Base-by-base conservation (phyloP, 176 grass and related monocot species). In the Thinopyrum elongatum region DNA sequence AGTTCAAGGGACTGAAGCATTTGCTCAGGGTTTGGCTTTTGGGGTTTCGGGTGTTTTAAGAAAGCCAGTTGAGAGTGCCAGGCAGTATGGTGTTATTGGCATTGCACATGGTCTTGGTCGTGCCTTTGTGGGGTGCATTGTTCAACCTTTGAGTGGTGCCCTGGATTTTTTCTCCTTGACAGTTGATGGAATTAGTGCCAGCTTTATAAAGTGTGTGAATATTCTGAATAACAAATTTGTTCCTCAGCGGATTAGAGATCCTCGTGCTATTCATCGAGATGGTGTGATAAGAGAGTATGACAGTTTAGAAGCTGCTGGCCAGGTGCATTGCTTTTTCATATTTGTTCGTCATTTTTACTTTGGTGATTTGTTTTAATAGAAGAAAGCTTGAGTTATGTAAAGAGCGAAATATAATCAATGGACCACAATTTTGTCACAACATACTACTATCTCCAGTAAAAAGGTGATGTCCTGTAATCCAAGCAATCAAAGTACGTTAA, bases 11-110 rank as follows among this genome's bases (percentile, higher is more conserved):
- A 92, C 92, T 72, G 90, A 98, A 95, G 94, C 94, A 79, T 91
- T 98, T 84, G 94, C 97, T 85, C 97, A 96, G 83, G 94, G 97
- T 72, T 91, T 98, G 82, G 97, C 94, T 88, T 96, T 98, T 88
- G 97, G 97, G 70, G 88, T 98, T 67, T 95, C 94, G 71, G 97
- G 97, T 89, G 97, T 98, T 63, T 77, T 98, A 88, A 96, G 83
- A 88, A 98, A 96, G 85, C 97, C 97, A 80, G 84, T 98, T 74
- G 94, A 98, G 84, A 95, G 91, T 89, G 88, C 88, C 12, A 89
- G 92, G 88, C 97, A 95, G 84, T 88, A 98, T 84, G 97, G 97
- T 51, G 57, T 90, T 80, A 81, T 96, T 78, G 94, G 97, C 58
- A 87, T 98, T 94, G 97, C 94, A 82, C 94, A 94, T 82, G 97